Base-by-base conservation (phyloP, 805 yeast genomes). In the Wickerhamiella brachini region DNA sequence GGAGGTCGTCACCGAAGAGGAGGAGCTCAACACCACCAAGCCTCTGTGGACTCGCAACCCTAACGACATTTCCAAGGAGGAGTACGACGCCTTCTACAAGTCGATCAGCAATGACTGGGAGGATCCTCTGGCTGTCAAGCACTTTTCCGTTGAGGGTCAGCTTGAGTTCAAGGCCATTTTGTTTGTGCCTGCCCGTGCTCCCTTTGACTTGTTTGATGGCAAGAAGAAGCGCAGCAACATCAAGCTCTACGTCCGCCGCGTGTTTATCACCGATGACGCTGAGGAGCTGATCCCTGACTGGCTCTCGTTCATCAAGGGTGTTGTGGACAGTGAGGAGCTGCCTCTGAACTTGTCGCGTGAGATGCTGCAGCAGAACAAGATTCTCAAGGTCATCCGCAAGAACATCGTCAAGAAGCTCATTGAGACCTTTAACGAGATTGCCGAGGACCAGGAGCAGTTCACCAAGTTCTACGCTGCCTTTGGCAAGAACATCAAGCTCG, bases 21-120 rank as follows among this genome's bases (percentile, higher is more conserved):
- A 93, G 79, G 98, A 90, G 74, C 83, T 93, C 67, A 93, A 93
- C 85, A 93, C 90, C 79, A 86, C 95, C 61, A 93, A 93, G 78
- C 99, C 99, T 59, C 77, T 93, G 69, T 93, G 99, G 99, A 93
- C 98, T 62, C 87, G 97, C 80, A 85, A 83, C 78, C 98, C 99
- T 71, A 74, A 90, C 64, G 99, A 93, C 58, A 95, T 93, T 62
- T 80, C 95, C 59, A 89, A 87, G 78, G 98, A 93, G 60, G 99
- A 93, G 76, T 93, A 93, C 80, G 90, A 93, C 66, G 94, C 97
- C 54, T 93, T 93, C 85, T 93, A 93, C 85, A 93, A 93, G 79
- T 88, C 97, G 49, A 93, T 93, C 68, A 89, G 98, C 52, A 93
- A 93, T 75, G 99, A 93, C 75, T 93, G 98, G 98, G 98, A 93